Base-by-base conservation (phyloP, 805 yeast species). In the Saccharomycopsis fodiens region DNA sequence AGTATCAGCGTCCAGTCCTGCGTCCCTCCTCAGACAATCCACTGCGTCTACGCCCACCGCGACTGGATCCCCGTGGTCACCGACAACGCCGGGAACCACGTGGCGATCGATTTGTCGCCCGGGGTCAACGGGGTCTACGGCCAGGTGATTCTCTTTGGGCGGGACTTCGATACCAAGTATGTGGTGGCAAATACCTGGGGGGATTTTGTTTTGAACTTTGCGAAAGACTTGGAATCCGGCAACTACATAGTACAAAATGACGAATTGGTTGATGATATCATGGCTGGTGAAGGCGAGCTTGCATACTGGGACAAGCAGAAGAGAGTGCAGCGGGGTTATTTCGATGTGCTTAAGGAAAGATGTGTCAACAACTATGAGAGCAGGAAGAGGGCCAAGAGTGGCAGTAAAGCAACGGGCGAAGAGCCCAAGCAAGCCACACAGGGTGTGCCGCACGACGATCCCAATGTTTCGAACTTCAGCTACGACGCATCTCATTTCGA, bases 61-160 rank as follows among this genome's bases (percentile, higher is more conserved):
- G 77, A 75, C 56, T 91, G 98, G 98, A 79, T 91, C 48, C 97
- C 98, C 2, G 63, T 91, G 43, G 78, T 85, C 32, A 86, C 91
- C 41, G 98, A 91, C 61, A 79, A 76, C 44, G 82, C 79, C 19
- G 98, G 98, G 39, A 91, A 91, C 66, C 89, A 88, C 62, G 80
- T 91, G 52, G 98, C 88, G 43, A 69, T 93, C 13, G 98, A 91
- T 65, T 71, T 91, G 49, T 80, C 85, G 2, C 91, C 93, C 1
- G 96, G 87, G 5, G 73, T 80, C 7, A 65, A 66, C 22, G 96
- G 96, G 38, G 72, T 69, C 47, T 79, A 84, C 75, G 98, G 97
- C 32, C 98, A 91, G 66, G 82, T 93, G 16, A 91, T 91, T 52
- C 59, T 89, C 45, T 91, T 85, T 62, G 98, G 98, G 34, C 79